Evolutionary conservation across 1,284 basidiomycete species (phyloP).

Genomic region (Athelia sp.): DNA sequence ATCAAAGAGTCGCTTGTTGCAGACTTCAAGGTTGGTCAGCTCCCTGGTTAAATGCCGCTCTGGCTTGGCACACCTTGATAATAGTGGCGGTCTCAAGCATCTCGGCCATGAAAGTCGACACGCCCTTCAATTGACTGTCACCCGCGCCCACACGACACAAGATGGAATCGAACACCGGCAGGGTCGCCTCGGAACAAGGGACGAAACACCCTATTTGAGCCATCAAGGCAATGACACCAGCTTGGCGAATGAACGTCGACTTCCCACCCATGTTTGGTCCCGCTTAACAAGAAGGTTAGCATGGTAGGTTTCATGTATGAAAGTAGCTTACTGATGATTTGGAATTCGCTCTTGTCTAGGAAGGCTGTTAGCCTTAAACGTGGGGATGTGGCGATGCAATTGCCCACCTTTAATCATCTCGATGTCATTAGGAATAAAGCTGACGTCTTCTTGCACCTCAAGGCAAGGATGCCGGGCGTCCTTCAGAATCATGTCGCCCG

Average conservation of each 20-base stretch:
- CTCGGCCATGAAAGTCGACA: slow-evolving; percentile 99
- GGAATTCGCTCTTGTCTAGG: slow-evolving; percentile 74
- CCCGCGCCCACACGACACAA: slow-evolving; percentile 96
- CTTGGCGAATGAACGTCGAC: slow-evolving; percentile 88
- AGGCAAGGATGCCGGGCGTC: slow-evolving; percentile 95
- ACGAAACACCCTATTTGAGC: slow-evolving; percentile 96
- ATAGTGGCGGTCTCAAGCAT: slow-evolving; percentile 99
- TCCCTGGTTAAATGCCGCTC: slow-evolving; percentile 5
- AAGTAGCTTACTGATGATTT: slow-evolving; percentile 69
- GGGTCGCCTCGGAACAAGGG: slow-evolving; percentile 77
- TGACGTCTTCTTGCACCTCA: slow-evolving; percentile 94
- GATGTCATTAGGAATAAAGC: slow-evolving; percentile 94
- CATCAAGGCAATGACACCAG: slow-evolving; percentile 93
- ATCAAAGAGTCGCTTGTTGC: slow-evolving; percentile 92
- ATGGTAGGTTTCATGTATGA: neutral
- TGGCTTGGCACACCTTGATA: slow-evolving; percentile 55
- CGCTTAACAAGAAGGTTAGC: slow-evolving; percentile 41
- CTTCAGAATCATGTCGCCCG: slow-evolving; percentile 71
- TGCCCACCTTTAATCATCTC: slow-evolving; percentile 76
- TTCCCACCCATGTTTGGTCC: slow-evolving; percentile 98
- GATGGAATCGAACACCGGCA: slow-evolving; percentile 96
- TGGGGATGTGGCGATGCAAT: neutral
- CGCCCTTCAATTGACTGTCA: slow-evolving; percentile 95
- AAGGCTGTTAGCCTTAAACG: slow-evolving; percentile 8
- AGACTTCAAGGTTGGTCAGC: slow-evolving; percentile 42